A percentile compares a stretch with the other conserved stretches of the same genome.
phyloP scores from a whole-genome alignment of 768 basidiomycete species.

The Cystofilobasidium capitatum region DNA sequence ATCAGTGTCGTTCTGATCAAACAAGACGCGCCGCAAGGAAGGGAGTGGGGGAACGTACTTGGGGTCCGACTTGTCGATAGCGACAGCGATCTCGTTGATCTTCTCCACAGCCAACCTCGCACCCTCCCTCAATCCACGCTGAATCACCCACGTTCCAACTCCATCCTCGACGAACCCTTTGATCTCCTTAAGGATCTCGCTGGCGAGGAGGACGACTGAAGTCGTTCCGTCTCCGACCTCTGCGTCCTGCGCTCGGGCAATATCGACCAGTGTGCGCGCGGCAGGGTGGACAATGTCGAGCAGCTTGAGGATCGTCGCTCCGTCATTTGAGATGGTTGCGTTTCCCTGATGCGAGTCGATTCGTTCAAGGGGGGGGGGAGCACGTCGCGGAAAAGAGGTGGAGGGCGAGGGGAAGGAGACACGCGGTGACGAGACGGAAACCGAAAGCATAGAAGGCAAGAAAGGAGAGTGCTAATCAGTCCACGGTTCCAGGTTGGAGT shows the following conservation, averaged over 20 bases:
- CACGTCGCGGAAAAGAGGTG: neutral
- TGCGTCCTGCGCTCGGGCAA: conserved; percentile 94
- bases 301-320: conserved; percentile 93
- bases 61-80: conserved; percentile 77
- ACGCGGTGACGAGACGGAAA: too few relatives aligned
- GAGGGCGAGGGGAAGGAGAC: too few relatives aligned
- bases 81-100: conserved; percentile 81
- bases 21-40: neutral
- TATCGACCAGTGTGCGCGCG: conserved; percentile 93
- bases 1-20: neutral
- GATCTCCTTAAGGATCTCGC: conserved; percentile 88
- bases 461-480: too few relatives aligned
- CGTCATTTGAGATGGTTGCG: conserved; percentile 98
- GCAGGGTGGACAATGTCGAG: conserved; percentile 97
- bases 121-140: conserved; percentile 88
- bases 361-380: neutral
- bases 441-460: too few relatives aligned
- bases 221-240: conserved; percentile 99
- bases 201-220: conserved; percentile 85
- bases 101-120: conserved; percentile 71
- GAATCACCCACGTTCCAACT: conserved; percentile 92
- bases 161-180: conserved; percentile 88
- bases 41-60: conserved; percentile 50
- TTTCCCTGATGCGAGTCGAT: conserved; percentile 56
- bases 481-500: too few relatives aligned